Percentiles rank a stretch among this genome's conserved stretches.
Evolutionary conservation across 2,329 filamentous ascomycete genomes (phyloP).

Genomic region (Tympanopsis confertula): DNA sequence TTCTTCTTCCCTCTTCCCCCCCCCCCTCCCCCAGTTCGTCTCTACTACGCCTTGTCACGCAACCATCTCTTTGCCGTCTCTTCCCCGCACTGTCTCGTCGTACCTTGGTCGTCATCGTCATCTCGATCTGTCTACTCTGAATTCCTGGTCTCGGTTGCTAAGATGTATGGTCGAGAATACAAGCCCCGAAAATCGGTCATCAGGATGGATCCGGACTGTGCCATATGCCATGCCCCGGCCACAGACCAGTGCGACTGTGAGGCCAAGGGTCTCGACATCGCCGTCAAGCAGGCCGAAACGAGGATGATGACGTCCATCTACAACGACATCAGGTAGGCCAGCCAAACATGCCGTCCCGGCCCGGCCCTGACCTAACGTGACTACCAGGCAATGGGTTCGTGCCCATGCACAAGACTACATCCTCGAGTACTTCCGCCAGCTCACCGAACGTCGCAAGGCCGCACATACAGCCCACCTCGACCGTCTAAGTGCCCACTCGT

Average conservation of each 20-base stretch:
- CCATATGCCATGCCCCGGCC: constrained; percentile 51
- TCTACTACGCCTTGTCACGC: constrained; percentile 2
- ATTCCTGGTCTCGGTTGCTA: not conserved
- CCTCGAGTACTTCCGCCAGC: constrained; percentile 49
- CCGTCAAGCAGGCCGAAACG: constrained; percentile 50
- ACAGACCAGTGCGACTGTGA: constrained; percentile 51
- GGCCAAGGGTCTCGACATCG: constrained; percentile 50
- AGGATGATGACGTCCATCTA: constrained; percentile 53
- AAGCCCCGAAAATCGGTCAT: constrained; percentile 34
- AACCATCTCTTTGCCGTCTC: not conserved
- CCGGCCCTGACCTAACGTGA: constrained; percentile 5
- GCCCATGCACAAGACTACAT: constrained; percentile 58
- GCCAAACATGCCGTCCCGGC: constrained; percentile 2
- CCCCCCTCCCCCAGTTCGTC: constrained; percentile 8
- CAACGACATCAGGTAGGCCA: constrained; percentile 47
- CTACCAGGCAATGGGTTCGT: constrained; percentile 47
- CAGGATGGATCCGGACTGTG: constrained; percentile 61
- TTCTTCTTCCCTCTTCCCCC: constrained; percentile 11
- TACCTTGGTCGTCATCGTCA: not conserved
- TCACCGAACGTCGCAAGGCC: constrained; percentile 48
- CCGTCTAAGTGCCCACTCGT: constrained; percentile 39
- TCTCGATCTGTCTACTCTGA: not conserved
- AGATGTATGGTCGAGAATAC: constrained; percentile 36
- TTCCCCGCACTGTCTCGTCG: not conserved
- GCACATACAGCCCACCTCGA: constrained; percentile 43